Base-by-base conservation (phyloP, 2,329 filamentous ascomycete genomes). In the Diaporthe sp. region DNA sequence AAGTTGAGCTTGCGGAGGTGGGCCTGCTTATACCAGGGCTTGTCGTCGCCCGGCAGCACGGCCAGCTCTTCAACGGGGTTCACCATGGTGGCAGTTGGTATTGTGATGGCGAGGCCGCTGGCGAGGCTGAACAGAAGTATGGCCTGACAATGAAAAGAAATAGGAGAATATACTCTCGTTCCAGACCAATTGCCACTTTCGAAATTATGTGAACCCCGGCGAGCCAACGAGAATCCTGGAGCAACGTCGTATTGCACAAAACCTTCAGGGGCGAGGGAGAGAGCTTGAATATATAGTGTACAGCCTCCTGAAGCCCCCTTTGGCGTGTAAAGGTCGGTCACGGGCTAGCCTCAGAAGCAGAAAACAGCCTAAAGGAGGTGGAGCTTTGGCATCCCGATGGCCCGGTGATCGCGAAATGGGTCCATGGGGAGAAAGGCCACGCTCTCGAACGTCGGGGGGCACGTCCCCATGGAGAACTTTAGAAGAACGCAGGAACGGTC, bases 1-100 rank as follows among this genome's bases (percentile, higher is more conserved):
- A 63, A 73, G 71, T 73, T 73, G 22, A 73, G 58, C 71, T 67
- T 73, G 3, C 31, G 42, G 13, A 67, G 71, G 58, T 73, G 60
- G 17, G 53, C 28, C 6, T 63, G 71, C 34, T 65, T 73, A 34
- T 73, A 73, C 71, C 71, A 73, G 20, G 71, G 71, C 58, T 17
- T 73, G 44, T 39, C 58, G 58, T 39, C 58, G 28, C 34, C 47
- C 17, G 71, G 71, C 20, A 73, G 42, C 3, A 28, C 15, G 37
- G 53, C 51, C n/a, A 72, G 37, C 6, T 57, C 53, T 9, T 72
- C 57, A 22, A 61, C 57, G 17, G 53, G 31, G 2, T 47, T 34
- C 2, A 12, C 57, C 70, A 72, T 72, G 22, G 20, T 37, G 61
- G 20, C 10, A 12, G 5, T 7, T n/a, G 9, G 28, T 37, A 6